A percentile compares a stretch with the other conserved stretches of the same genome.
These are phyloP conservation scores for Thozetella sp. DNA, from an alignment of 495 filamentous ascomycete genomes.

Conservation along the genomic window DNA sequence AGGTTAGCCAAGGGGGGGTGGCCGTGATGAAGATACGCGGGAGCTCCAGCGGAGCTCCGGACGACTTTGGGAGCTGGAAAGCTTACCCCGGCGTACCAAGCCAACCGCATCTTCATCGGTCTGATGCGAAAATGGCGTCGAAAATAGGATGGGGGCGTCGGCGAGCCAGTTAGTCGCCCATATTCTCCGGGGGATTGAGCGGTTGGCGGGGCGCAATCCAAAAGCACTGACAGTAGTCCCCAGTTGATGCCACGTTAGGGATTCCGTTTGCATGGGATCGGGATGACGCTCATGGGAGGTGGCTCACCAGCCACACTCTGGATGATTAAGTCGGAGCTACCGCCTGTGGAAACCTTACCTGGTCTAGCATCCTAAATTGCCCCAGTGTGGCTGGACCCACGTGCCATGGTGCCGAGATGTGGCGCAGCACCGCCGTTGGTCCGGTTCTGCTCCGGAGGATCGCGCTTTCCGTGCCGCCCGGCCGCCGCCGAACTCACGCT, in stretches of 20 bases:
- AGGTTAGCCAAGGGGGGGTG: slow-evolving; percentile 14
- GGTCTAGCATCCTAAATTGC: too few species aligned
- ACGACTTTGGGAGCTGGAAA: slow-evolving; percentile 9
- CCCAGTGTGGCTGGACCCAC: too few species aligned
- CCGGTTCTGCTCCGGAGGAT: background rate
- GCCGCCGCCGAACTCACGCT: background rate
- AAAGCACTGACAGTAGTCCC: slow-evolving; percentile 6
- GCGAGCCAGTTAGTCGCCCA: slow-evolving; percentile 26
- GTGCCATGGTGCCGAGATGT: background rate
- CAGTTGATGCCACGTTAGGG: slow-evolving; percentile 38
- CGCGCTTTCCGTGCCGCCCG: background rate
- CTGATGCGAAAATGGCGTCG: slow-evolving; percentile 9
- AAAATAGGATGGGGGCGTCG: slow-evolving; percentile 14
- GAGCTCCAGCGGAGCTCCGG: slow-evolving; percentile 8
- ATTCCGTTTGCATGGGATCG: slow-evolving; percentile 4
- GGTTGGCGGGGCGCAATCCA: background rate
- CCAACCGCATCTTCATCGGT: slow-evolving; percentile 50
- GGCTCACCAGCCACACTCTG: slow-evolving; percentile 12
- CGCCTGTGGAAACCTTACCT: too few species aligned
- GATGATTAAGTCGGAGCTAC: slow-evolving; percentile 4
- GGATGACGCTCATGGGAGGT: background rate
- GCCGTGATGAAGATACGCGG: slow-evolving; percentile 1
- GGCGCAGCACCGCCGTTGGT: too few species aligned
- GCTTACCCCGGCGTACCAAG: slow-evolving; percentile 60
- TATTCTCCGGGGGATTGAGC: slow-evolving; percentile 13